A percentile compares a stretch with the other conserved stretches of the same genome.
These are phyloP conservation scores for Alternaria sp. DNA, from an alignment of 2,329 filamentous ascomycete species.

Conservation along the genomic window DNA sequence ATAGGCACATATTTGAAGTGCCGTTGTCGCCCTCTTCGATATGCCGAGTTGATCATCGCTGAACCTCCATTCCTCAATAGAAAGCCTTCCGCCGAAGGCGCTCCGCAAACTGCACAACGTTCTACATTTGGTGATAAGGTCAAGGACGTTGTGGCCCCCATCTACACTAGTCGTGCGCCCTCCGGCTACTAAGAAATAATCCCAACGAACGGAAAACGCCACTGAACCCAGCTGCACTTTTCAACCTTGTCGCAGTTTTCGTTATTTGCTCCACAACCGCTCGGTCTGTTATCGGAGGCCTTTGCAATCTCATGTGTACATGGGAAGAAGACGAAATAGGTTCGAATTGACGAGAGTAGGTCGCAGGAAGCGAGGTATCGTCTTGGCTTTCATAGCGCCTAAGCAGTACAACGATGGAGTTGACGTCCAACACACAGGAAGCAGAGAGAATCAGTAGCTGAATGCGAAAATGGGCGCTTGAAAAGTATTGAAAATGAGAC, in stretches of 20 bases:
- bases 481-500: not conserved
- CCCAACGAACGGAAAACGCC: constrained; percentile 7
- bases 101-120: not conserved
- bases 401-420: not conserved
- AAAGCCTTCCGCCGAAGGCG: not conserved
- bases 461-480: not conserved
- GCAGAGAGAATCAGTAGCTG: not conserved
- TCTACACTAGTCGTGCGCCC: not conserved
- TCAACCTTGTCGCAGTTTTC: not conserved
- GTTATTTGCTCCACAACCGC: constrained; percentile 7
- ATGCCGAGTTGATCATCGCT: not conserved
- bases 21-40: not conserved
- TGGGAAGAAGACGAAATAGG: not conserved
- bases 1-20: not conserved
- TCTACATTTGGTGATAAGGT: constrained; percentile 3
- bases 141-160: not conserved
- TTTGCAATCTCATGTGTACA: not conserved
- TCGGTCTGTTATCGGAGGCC: not conserved
- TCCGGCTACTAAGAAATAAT: not conserved
- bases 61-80: not conserved
- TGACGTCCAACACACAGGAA: not conserved
- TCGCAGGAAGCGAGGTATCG: constrained; percentile 1
- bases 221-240: constrained; percentile 3
- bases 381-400: not conserved
- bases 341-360: not conserved